These are phyloP conservation scores for Cinnamomum micranthum DNA, from an alignment of 164 flowering plant genomes.

Conservation along the genomic window DNA sequence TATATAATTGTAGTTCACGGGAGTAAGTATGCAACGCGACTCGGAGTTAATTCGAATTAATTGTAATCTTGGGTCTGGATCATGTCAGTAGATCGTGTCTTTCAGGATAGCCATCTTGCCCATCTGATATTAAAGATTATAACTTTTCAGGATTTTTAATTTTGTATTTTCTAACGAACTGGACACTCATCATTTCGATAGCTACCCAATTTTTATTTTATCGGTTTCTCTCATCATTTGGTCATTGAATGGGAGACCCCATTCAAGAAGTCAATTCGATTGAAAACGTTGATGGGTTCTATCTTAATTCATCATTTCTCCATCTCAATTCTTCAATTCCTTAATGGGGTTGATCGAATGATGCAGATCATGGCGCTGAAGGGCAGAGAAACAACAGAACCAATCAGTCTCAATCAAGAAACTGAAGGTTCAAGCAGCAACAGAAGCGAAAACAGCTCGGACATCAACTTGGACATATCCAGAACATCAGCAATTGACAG, in stretches of 20 bases:
- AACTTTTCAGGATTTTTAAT: neutral
- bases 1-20: no score
- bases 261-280: neutral
- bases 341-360: slow-evolving; percentile 3
- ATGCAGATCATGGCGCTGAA: slow-evolving; percentile 76
- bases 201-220: neutral
- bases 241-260: neutral
- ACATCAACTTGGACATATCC: slow-evolving; percentile 67
- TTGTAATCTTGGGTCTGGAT: no score
- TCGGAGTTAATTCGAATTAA: no score
- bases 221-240: neutral
- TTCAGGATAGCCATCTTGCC: neutral
- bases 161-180: neutral
- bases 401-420: slow-evolving; percentile 90
- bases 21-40: no score
- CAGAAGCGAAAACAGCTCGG: slow-evolving; percentile 89
- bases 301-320: neutral
- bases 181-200: neutral
- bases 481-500: slow-evolving; percentile 66
- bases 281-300: neutral
- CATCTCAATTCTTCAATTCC: slow-evolving; percentile 1
- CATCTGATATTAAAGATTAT: neutral
- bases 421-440: slow-evolving; percentile 92
- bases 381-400: slow-evolving; percentile 69
- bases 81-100: neutral